Evolutionary conservation across 2,329 filamentous ascomycete species (phyloP), one percentile per base, ranked within the genome.

Genomic region (Thermoascus crustaceus): DNA sequence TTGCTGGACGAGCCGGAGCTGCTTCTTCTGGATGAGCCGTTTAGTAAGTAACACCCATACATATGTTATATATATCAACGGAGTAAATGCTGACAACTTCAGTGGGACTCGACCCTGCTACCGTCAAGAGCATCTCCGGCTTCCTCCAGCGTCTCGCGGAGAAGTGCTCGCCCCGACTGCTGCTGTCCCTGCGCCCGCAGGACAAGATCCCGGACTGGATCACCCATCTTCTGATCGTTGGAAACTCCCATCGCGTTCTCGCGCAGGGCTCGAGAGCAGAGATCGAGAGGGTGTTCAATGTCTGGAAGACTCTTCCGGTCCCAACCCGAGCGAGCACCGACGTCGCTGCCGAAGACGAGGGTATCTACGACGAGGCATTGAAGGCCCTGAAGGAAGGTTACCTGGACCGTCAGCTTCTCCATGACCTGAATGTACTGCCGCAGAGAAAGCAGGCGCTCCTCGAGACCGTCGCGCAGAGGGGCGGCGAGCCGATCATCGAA

Each of bases 201-300:
- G 91, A 98, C 56, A 75, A 77, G 0, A 67, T 96, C 23, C 91
- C 91, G 0, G 76, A 82, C 1, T 98, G 91, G 91, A 81, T 95
- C 38, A 94, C 83, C 1, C 83, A 95, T 61, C 44, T 94, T 13
- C 66, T 88, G 0, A 80, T 85, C 47, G 63, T 94, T 7, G 75
- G 80, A 25, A 73, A 76, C 3, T 71, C 81, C 45, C 77, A 81
- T 37, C 72, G 78, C 43, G 62, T 93, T 9, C 70, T 73, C 1
- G 67, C 72, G 1, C 75, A 82, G 57, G 87, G 85, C 0, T 58
- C 69, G 1, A 85, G 80, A 46, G 64, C 75, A 0, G 63, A 70
- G 0, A 78, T 93, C 0, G 57, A 85, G 4, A 35, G 40, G 13
- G 40, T 38, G 2, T 43, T 62, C 19, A 19, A 47, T 7, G 40